phyloP scores from a whole-genome alignment of 257 asterid genomes.

The Orobanche coerulescens region DNA sequence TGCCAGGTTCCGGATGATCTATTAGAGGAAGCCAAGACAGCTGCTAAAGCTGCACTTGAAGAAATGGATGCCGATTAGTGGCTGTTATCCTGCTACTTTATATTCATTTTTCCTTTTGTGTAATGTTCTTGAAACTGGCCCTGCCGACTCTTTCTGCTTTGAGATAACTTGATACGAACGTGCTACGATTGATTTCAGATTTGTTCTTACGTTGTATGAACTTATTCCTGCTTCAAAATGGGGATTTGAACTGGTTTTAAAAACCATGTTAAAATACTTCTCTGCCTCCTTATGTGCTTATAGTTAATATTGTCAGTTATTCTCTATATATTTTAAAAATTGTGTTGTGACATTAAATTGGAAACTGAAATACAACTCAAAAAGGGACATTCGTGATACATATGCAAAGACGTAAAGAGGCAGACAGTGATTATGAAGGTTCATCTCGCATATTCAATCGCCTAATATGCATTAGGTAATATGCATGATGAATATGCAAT shows the following conservation, averaged over 20 bases:
- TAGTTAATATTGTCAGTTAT: not conserved
- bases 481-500: too few relatives aligned
- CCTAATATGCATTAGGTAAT: too few relatives aligned
- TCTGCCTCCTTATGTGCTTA: not conserved
- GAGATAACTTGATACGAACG: not conserved
- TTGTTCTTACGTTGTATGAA: not conserved
- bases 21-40: constrained; percentile 79
- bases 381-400: too few relatives aligned
- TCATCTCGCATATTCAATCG: too few relatives aligned
- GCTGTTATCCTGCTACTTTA: not conserved
- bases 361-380: too few relatives aligned
- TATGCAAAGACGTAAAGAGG: too few relatives aligned
- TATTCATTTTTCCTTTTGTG: not conserved
- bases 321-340: too few relatives aligned
- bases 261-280: not conserved
- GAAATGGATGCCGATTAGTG: constrained; percentile 92
- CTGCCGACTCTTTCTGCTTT: not conserved
- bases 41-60: constrained; percentile 93
- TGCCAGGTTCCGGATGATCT: constrained; percentile 73
- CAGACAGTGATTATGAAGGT: too few relatives aligned
- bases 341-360: not conserved
- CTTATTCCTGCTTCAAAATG: not conserved
- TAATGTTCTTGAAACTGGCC: not conserved
- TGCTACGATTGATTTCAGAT: constrained; percentile 6
- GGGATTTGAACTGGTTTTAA: not conserved